A percentile compares a stretch with the other conserved stretches of the same genome.
Evolutionary conservation across 768 basidiomycete genomes (phyloP).

Genomic region (Cystofilobasidium macerans): DNA sequence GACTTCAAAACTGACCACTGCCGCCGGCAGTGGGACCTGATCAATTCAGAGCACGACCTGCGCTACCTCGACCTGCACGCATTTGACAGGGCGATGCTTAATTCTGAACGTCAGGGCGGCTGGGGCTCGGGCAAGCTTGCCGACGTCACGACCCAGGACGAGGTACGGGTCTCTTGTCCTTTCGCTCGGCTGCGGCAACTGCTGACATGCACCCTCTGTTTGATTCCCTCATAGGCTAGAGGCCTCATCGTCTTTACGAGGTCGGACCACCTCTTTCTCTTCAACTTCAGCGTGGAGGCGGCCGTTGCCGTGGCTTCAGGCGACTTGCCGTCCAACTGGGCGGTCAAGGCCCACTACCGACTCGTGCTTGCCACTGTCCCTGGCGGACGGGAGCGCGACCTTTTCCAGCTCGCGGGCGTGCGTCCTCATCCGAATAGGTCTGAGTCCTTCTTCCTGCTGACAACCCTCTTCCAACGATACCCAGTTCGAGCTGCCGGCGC

Average conservation of each 20-base stretch:
- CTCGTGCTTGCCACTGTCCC: constrained; percentile 9
- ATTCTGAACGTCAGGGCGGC: constrained; percentile 9
- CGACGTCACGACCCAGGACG: constrained; percentile 21
- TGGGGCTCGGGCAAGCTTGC: constrained; percentile 18
- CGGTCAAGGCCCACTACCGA: neutral
- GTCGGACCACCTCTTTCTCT: constrained; percentile 16
- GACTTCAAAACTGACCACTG: constrained; percentile 24
- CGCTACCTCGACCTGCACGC: constrained; percentile 21
- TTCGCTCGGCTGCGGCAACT: neutral
- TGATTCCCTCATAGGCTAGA: neutral
- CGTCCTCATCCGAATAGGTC: neutral
- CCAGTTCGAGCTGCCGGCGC: neutral
- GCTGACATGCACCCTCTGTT: neutral
- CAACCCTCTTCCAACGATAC: neutral
- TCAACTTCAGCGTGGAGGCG: constrained; percentile 19
- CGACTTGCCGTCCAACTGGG: constrained; percentile 6
- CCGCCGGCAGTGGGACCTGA: constrained; percentile 27
- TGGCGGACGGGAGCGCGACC: neutral
- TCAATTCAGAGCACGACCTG: constrained; percentile 17
- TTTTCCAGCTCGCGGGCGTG: neutral
- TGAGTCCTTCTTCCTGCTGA: neutral
- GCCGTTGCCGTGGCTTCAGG: neutral
- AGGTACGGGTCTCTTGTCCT: neutral
- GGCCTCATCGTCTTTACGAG: constrained; percentile 23
- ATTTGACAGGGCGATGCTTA: constrained; percentile 21